These are phyloP conservation scores for Mimosa pudica DNA, from an alignment of 306 rosid genomes.

Conservation along the genomic window DNA sequence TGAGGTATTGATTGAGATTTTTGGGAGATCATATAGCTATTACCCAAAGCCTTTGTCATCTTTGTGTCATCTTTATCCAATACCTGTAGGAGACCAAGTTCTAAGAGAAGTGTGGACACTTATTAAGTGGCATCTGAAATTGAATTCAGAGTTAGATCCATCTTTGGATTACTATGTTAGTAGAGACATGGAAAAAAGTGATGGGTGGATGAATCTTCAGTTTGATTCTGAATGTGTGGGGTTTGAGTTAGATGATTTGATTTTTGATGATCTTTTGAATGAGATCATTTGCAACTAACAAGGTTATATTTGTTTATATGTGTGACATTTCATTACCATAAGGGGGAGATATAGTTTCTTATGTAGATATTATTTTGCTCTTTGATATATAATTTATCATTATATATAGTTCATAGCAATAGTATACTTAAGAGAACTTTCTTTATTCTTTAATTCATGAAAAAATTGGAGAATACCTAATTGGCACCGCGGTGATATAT, in stretches of 20 bases:
- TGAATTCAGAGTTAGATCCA: slow-evolving; percentile 38
- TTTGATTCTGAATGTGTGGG: slow-evolving; percentile 81
- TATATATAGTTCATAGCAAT: not conserved
- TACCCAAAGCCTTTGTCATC: slow-evolving; percentile 55
- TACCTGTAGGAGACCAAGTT: slow-evolving; percentile 56
- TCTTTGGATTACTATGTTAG: slow-evolving; percentile 60
- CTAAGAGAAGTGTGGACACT: slow-evolving; percentile 63
- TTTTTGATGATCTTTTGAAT: slow-evolving; percentile 72
- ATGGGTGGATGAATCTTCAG: slow-evolving; percentile 87
- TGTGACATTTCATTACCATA: not conserved
- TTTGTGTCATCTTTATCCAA: slow-evolving; percentile 45
- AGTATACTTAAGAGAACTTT: not conserved
- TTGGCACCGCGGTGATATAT: too few species aligned
- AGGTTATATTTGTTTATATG: not conserved
- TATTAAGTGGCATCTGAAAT: slow-evolving; percentile 57
- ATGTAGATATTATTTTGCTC: not conserved
- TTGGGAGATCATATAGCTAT: slow-evolving; percentile 63
- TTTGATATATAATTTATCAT: not conserved
- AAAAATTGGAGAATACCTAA: too few species aligned
- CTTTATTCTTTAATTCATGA: too few species aligned
- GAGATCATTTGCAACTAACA: slow-evolving; percentile 38
- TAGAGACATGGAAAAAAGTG: slow-evolving; percentile 56
- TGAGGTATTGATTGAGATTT: slow-evolving; percentile 70
- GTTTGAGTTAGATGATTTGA: slow-evolving; percentile 71
- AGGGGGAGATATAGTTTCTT: not conserved